These are phyloP conservation scores for Cafeteria roenbergensis DNA, from an alignment of 108 stramenopile genomes.

Conservation along the genomic window DNA sequence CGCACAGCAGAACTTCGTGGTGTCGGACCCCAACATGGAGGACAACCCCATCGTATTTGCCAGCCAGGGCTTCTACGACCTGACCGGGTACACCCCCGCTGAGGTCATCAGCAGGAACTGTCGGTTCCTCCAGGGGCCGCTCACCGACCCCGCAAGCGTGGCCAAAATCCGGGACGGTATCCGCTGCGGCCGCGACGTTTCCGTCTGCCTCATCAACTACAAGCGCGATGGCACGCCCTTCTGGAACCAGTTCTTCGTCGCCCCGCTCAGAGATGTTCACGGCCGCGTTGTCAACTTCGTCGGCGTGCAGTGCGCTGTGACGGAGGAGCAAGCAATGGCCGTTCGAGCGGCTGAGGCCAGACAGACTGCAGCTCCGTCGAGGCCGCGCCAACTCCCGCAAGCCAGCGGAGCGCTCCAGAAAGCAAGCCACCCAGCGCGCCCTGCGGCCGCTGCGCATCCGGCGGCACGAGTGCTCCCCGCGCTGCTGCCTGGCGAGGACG, in stretches of 20 bases:
- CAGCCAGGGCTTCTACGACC: conserved; percentile 60
- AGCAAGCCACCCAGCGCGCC: no score
- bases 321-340: conserved; percentile 12
- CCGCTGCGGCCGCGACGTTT: conserved; percentile 68
- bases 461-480: no score
- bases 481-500: no score
- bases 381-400: no score
- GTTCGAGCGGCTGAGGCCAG: no score
- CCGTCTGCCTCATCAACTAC: conserved; percentile 84
- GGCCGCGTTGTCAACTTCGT: conserved; percentile 86
- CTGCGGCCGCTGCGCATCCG: no score
- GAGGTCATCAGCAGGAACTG: conserved; percentile 90
- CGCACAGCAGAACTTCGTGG: conserved; percentile 89
- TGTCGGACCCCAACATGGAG: conserved; percentile 81
- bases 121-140: conserved; percentile 80
- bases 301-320: conserved; percentile 82
- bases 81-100: conserved; percentile 78
- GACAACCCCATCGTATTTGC: conserved; percentile 89
- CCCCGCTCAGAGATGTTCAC: conserved; percentile 68
- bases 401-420: no score
- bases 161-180: conserved; percentile 80
- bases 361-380: no score
- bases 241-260: conserved; percentile 96
- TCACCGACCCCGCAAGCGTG: conserved; percentile 84
- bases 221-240: conserved; percentile 86